phyloP scores from a whole-genome alignment of 805 yeast genomes.

The Candida suzukii region DNA sequence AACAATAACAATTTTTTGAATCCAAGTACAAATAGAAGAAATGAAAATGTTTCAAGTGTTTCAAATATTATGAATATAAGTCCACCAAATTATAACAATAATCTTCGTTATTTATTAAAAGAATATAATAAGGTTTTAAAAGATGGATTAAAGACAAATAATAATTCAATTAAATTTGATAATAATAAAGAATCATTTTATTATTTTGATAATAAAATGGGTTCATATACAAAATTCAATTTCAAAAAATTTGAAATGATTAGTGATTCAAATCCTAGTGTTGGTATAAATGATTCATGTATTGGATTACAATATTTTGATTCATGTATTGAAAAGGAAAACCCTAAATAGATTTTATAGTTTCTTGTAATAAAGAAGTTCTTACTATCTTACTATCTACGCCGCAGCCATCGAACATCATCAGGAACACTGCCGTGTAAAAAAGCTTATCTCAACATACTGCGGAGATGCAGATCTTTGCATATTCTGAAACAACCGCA shows the following conservation, averaged over 20 bases:
- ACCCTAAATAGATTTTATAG: conserved; percentile 26
- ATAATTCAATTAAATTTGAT: not conserved
- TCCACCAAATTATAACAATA: conserved; percentile 27
- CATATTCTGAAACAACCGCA: no score
- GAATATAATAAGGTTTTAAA: conserved; percentile 2
- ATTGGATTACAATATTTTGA: conserved; percentile 48
- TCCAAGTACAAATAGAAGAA: conserved; percentile 1
- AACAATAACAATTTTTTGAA: not conserved
- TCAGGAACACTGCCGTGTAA: no score
- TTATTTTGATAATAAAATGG: conserved; percentile 1
- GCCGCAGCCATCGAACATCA: no score
- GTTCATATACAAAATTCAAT: conserved; percentile 27
- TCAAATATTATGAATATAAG: conserved; percentile 16
- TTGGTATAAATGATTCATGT: conserved; percentile 45
- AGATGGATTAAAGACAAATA: conserved; percentile 6
- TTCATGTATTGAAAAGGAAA: conserved; percentile 38
- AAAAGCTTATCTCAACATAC: no score
- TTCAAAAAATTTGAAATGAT: conserved; percentile 49
- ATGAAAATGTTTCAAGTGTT: not conserved
- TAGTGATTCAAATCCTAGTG: conserved; percentile 46
- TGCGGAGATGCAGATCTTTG: no score
- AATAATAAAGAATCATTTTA: conserved; percentile 1
- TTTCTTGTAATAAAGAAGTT: not conserved
- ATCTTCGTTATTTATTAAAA: conserved; percentile 10
- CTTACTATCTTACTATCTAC: no score